Evolutionary conservation across 768 basidiomycete genomes (phyloP), one percentile per base, ranked within the genome.

Genomic region (Lactifluus hygrophoroides): DNA sequence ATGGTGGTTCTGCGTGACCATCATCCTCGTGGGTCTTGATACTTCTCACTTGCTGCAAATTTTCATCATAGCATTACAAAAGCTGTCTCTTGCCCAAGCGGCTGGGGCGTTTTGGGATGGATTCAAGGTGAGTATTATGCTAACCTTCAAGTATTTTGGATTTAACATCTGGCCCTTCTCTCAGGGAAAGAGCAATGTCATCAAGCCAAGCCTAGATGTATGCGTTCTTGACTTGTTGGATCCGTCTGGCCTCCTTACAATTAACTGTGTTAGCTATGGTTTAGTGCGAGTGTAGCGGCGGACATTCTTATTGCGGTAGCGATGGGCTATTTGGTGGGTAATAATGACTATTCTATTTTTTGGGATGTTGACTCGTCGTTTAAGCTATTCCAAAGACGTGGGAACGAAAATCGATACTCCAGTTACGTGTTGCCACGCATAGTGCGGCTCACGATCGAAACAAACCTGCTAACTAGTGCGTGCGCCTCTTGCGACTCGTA

Each of bases 381-480:
- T n/a, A n/a, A 57, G 56, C 50, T 57, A 21, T 35, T 25, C 32
- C 32, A 21, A 57, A 8, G 9, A 23, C 43, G 50, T 3, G 35
- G 50, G 1, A 57, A 40, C 38, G 65, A 56, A 21, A 17, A 48
- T 28, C 40, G 30, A 19, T 16, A 6, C 46, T 53, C 43, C 37
- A n/a, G 4, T 14, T 38, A 67, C 45, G 28, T 67, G 30, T 34
- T 69, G 6, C 55, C 57, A 5, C 58, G 67, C 3, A 44, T 69
- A 1, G 65, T 69, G 5, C 66, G 65, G 10, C 32, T 69, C 30
- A 67, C 66, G 10, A 55, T 69, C 21, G 68, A 69, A 57, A 68
- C 68, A 6, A 69, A 67, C 42, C 25, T 14, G 14, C 11, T 35
- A 14, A 35, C 35, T 35, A 25, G 61, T 60, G 14, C 52, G 51